phyloP scores from a whole-genome alignment of 345 rosid species.

The Acer saccharum region DNA sequence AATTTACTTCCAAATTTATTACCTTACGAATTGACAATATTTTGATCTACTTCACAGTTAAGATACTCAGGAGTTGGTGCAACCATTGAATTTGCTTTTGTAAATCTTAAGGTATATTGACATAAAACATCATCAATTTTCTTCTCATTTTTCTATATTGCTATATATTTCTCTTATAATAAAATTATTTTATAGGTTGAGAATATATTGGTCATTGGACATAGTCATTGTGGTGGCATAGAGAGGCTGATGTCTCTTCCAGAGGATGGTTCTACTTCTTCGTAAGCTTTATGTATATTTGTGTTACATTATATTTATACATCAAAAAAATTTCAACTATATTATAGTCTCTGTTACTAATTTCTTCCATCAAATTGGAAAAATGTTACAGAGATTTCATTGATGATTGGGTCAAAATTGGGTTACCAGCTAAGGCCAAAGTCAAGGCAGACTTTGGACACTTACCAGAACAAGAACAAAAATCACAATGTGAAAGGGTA shows the following conservation, averaged over 20 bases:
- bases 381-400: conserved; percentile 24
- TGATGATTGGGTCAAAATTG: conserved; percentile 32
- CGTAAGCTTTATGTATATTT: conserved; percentile 5
- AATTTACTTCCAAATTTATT: background rate
- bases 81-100: conserved; percentile 18
- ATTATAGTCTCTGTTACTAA: no score
- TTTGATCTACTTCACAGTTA: background rate
- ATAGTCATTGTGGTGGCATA: conserved; percentile 26
- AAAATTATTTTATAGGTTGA: background rate
- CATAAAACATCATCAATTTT: background rate
- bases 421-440: conserved; percentile 23
- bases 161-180: background rate
- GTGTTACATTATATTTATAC: no score
- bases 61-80: conserved; percentile 25
- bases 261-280: background rate
- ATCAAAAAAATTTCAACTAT: no score
- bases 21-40: background rate
- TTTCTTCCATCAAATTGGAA: background rate
- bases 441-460: conserved; percentile 3
- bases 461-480: background rate
- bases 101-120: background rate
- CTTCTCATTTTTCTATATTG: no score
- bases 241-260: conserved; percentile 14
- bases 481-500: conserved; percentile 18
- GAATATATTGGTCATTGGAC: conserved; percentile 24